Evolutionary conservation across 2,329 filamentous ascomycete species (phyloP), one percentile per base, ranked within the genome.

Genomic region (Hymenoscyphus fructigenus): DNA sequence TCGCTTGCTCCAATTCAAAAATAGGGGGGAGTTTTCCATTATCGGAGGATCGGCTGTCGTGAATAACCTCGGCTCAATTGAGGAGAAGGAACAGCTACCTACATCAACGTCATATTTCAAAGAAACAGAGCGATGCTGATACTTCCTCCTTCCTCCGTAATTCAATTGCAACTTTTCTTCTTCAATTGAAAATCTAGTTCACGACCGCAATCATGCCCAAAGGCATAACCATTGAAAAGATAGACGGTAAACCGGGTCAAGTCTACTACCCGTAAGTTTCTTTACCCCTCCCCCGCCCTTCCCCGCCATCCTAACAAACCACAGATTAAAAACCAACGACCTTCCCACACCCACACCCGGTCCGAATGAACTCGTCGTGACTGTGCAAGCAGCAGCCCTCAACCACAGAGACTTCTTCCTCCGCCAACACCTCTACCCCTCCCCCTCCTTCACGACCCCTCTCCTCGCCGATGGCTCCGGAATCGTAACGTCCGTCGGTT

Each of bases 391-490:
- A 60, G 91, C 89, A 1, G 90, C 94, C 15, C 87, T 98, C 60
- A 98, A 98, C 81, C 95, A 98, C 81, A 91, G 93, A 72, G 95
- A 98, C 78, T 87, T 96, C 71, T 98, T 97, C 81, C 91, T 96
- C 78, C 91, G 94, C 62, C 93, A 95, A 77, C 90, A 93, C 75
- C 87, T 96, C 50, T 98, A 98, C 81, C 94, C 94, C 0, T 90
- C 86, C 71, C 90, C 92, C 61, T 89, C 90, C 14, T 96, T 96
- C 77, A 84, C 85, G 66, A 82, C 88, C 5, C 92, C 94, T 0
- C 80, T 98, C 53, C 84, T 96, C 29, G 88, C 93, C 66, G 94
- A 98, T 76, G 94, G 92, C 69, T 88, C 85, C 71, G 94, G 93
- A 62, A 80, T 85, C 64, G 91, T 98, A 3, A 83, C 88, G 34